Conservation (phyloP, 768 basidiomycete genomes). For the Pisolithus marmoratus region DNA sequence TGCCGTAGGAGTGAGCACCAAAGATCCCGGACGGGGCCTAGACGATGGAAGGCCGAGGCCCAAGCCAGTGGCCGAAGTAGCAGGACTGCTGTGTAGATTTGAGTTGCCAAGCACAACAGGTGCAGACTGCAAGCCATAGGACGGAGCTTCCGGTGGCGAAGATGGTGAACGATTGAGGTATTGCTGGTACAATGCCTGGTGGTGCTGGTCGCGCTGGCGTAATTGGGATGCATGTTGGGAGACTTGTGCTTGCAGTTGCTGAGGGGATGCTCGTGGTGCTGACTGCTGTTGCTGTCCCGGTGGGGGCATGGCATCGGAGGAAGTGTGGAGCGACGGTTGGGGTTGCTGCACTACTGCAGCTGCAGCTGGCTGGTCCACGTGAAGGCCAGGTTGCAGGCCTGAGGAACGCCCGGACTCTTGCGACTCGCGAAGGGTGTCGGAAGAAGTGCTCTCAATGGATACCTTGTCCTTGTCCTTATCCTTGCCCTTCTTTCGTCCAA, state of each 20-base stretch:
- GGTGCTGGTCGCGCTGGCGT: slow-evolving; percentile 83
- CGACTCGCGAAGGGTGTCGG: slow-evolving; percentile 45
- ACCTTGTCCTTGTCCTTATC: slow-evolving; percentile 65
- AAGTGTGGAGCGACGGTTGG: slow-evolving; percentile 31
- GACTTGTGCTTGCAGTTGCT: slow-evolving; percentile 36
- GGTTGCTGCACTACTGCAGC: slow-evolving; percentile 54
- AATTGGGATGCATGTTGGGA: slow-evolving; percentile 62
- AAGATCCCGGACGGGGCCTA: slow-evolving; percentile 70
- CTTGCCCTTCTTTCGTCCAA: slow-evolving; percentile 56
- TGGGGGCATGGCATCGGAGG: slow-evolving; percentile 15
- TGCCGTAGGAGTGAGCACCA: slow-evolving; percentile 58
- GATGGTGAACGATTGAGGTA: slow-evolving; percentile 86
- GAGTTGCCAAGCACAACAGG: slow-evolving; percentile 52
- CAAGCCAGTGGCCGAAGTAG: slow-evolving; percentile 36
- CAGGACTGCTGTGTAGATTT: slow-evolving; percentile 36
- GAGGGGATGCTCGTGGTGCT: slow-evolving; percentile 25
- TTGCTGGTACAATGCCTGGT: slow-evolving; percentile 81
- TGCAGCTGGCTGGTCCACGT: slow-evolving; percentile 43
- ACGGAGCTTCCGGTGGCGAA: slow-evolving; percentile 67
- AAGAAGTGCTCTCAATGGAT: slow-evolving; percentile 47
- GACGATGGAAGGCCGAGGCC: slow-evolving; percentile 44
- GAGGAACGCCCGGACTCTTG: slow-evolving; percentile 61
- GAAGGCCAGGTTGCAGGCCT: slow-evolving; percentile 30
- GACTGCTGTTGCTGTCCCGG: slow-evolving; percentile 20
- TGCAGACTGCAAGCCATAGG: slow-evolving; percentile 73